Conservation (phyloP, 108 stramenopile species). For the Cyclostephanos invisitatus region DNA sequence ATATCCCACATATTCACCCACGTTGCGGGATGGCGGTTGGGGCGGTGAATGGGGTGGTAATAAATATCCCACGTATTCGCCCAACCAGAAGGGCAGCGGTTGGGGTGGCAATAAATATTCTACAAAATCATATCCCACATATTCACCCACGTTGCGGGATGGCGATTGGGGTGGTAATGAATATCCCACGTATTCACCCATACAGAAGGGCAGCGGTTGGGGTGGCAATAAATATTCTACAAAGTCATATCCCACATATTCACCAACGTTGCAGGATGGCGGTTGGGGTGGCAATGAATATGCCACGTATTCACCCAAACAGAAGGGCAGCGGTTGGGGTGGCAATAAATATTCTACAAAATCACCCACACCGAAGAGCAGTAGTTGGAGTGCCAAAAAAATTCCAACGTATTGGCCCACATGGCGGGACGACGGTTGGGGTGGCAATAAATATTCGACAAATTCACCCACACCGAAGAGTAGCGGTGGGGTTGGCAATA, state of each 20-base stretch:
- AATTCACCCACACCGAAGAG: background rate
- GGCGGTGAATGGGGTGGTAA: no score
- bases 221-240: slow-evolving; percentile 4
- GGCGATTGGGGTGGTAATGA: background rate
- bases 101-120: slow-evolving; percentile 3
- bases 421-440: background rate
- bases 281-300: background rate
- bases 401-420: slow-evolving; percentile 29
- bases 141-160: slow-evolving; percentile 16
- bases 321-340: background rate
- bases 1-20: slow-evolving; percentile 28
- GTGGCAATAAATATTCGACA: background rate
- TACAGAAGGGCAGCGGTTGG: background rate
- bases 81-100: background rate
- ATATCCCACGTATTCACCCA: background rate
- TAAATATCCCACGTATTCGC: background rate
- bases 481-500: slow-evolving; percentile 1
- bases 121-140: slow-evolving; percentile 20
- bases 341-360: slow-evolving; percentile 5
- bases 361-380: background rate
- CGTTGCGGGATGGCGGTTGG: background rate
- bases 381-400: background rate
- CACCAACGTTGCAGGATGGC: background rate
- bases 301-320: background rate
- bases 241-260: no score